Evolutionary conservation across 2,329 filamentous ascomycete genomes (phyloP), one percentile per base, ranked within the genome.

Genomic region (Rhynchosporium graminicola): DNA sequence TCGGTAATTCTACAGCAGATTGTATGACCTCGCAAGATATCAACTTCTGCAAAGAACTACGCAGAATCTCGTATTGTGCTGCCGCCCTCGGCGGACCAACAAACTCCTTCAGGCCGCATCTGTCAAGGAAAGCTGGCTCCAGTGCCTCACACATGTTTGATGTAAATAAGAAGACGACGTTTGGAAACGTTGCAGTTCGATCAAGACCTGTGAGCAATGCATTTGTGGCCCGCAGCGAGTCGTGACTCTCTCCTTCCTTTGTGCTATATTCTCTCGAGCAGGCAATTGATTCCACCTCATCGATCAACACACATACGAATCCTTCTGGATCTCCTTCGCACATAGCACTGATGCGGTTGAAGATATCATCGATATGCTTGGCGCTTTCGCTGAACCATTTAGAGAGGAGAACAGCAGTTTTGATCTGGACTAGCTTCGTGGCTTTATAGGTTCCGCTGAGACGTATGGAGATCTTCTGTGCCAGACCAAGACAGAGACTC

Each of bases 401-500:
- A 64, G 77, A 80, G 4, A 81, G 69, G 26, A 82, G 70, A 3
- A 74, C 72, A 28, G 78, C 75, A 1, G 79, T 76, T 48, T 81
- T 78, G 63, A 82, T 71, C 59, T 82, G 76, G 51, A 82, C 67
- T 3, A 82, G 71, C 28, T 70, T 74, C 0, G 75, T 73, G 0
- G 70, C 57, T 1, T 73, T 70, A 62, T 77, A 82, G 2, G 60
- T 60, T 2, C 71, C 65, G 0, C 74, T 73, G 0, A 82, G 72
- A 0, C 80, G 74, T 42, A 82, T 80, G 20, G 77, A 75, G 2
- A 82, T 73, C 67, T 80, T 81, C 62, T 82, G 80, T 12, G 95
- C 95, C 31, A 99, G 93, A 13, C 93, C 94, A 82, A 97, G 98
- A 76, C 97, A 93, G 72, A 97, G 79, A 87, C 96, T 94, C 10